phyloP scores from a whole-genome alignment of 345 rosid genomes.

The Lepidium sativum region DNA sequence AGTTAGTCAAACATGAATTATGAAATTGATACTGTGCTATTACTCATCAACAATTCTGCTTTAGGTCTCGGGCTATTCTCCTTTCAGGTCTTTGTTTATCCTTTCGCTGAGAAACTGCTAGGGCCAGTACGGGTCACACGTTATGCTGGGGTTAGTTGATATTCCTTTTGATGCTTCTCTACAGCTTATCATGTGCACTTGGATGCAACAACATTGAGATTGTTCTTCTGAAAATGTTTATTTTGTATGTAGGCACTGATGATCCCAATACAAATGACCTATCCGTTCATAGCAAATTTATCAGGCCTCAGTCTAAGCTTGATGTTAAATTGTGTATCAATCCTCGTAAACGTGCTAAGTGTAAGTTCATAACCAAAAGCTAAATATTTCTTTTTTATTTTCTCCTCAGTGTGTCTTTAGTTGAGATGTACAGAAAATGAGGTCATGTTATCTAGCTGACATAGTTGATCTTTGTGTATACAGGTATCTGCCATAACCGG shows the following conservation, averaged over 20 bases:
- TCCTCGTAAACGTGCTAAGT: slow-evolving; percentile 45
- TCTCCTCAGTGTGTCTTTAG: not conserved
- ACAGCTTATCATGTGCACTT: not conserved
- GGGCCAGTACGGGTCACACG: slow-evolving; percentile 55
- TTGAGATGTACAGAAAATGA: not conserved
- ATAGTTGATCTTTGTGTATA: not conserved
- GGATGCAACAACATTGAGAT: not conserved
- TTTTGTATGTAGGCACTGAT: slow-evolving; percentile 39
- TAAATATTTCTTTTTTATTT: not conserved
- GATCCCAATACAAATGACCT: slow-evolving; percentile 63
- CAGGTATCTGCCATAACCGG: slow-evolving; percentile 50
- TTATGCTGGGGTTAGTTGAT: slow-evolving; percentile 46
- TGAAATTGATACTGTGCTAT: not conserved
- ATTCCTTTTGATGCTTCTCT: not conserved
- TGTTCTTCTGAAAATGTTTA: not conserved
- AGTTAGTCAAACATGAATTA: not conserved
- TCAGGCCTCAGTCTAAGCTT: slow-evolving; percentile 54
- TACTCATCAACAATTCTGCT: slow-evolving; percentile 16
- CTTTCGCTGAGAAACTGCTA: slow-evolving; percentile 44
- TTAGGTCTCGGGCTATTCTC: slow-evolving; percentile 71
- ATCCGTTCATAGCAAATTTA: slow-evolving; percentile 49
- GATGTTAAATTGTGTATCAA: slow-evolving; percentile 51
- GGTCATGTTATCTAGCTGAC: not conserved
- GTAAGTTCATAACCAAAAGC: slow-evolving; percentile 34
- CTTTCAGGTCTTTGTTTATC: slow-evolving; percentile 59